These are phyloP conservation scores for Fraxinus greggii DNA, from an alignment of 305 asterid species.

Conservation along the genomic window DNA sequence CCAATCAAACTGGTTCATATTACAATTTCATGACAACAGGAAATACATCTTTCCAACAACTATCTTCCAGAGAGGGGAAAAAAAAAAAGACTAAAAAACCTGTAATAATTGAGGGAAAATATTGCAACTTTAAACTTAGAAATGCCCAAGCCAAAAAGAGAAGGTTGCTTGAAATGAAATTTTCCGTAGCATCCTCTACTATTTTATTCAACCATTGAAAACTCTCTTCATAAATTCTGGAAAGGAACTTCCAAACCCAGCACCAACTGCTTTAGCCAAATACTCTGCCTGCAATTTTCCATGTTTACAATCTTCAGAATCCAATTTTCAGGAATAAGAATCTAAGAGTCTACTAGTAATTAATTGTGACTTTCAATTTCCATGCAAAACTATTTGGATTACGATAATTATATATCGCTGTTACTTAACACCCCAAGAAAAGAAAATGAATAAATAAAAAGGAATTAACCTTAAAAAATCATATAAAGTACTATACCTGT, in stretches of 20 bases:
- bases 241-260: slow-evolving; percentile 79
- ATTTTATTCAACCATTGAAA: slow-evolving; percentile 39
- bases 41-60: not conserved
- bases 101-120: not conserved
- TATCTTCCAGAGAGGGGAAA: not conserved
- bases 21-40: not conserved
- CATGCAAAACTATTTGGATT: not conserved
- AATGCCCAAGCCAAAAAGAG: not conserved
- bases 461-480: not conserved
- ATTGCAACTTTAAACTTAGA: slow-evolving; percentile 2
- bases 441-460: not conserved
- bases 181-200: not conserved
- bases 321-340: not conserved
- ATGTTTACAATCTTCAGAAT: slow-evolving; percentile 2
- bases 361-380: not conserved
- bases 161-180: slow-evolving; percentile 7
- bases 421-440: not conserved
- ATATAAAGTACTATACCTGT: not conserved
- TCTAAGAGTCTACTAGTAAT: not conserved
- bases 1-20: not conserved
- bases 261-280: slow-evolving; percentile 80
- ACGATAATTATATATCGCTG: not conserved
- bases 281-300: slow-evolving; percentile 57
- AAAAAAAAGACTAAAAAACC: not conserved
- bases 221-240: slow-evolving; percentile 58